These are phyloP conservation scores for Sextonia rubra DNA, from an alignment of 164 flowering plant genomes.

Conservation along the genomic window DNA sequence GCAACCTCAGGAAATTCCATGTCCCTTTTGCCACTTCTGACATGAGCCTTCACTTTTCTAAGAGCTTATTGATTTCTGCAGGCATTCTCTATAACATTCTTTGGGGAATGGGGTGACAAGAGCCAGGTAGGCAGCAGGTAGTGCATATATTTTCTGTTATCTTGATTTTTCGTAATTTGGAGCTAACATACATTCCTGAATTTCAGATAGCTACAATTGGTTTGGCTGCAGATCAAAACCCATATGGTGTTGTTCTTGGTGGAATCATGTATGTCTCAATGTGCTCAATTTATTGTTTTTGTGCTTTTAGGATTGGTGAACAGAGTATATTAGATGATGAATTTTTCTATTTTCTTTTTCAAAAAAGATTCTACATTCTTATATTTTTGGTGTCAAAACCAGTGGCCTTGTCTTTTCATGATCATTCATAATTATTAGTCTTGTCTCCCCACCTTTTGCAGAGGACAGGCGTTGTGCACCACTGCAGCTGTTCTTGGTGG, in stretches of 20 bases:
- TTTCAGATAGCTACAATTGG: slow-evolving; percentile 95
- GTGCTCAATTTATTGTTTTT: not conserved
- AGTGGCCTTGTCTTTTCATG: not conserved
- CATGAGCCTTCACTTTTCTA: not conserved
- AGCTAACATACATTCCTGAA: not conserved
- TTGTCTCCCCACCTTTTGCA: slow-evolving; percentile 20
- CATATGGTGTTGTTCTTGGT: slow-evolving; percentile 95
- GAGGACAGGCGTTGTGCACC: slow-evolving; percentile 95
- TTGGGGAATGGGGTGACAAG: slow-evolving; percentile 99
- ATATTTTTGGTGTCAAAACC: not conserved
- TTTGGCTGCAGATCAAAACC: slow-evolving; percentile 96
- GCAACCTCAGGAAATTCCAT: not conserved
- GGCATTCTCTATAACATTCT: slow-evolving; percentile 97
- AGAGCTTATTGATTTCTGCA: slow-evolving; percentile 23
- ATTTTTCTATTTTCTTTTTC: not conserved
- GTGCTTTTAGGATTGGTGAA: not conserved
- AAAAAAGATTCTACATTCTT: not conserved
- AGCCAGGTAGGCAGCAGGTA: slow-evolving; percentile 65
- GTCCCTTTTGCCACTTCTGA: not conserved
- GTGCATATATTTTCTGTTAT: not conserved
- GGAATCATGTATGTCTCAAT: slow-evolving; percentile 67
- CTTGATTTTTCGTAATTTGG: not conserved
- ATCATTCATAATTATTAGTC: too few species aligned
- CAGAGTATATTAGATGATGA: not conserved
- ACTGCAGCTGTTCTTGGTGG: slow-evolving; percentile 96